Percentiles rank a stretch among this genome's conserved stretches.
phyloP scores from a whole-genome alignment of 2,329 filamentous ascomycete species.

The Monilinia laxa region DNA sequence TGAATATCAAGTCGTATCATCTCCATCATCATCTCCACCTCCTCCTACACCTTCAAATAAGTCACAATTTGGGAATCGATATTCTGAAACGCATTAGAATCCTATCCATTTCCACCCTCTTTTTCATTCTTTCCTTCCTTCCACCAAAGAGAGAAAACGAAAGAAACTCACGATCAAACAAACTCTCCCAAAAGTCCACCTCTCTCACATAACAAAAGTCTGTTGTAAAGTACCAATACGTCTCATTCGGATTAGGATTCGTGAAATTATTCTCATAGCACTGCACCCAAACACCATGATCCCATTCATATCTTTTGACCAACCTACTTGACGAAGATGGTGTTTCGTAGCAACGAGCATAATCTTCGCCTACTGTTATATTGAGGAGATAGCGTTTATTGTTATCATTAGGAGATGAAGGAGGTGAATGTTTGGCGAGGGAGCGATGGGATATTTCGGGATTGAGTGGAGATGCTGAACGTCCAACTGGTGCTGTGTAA shows the following conservation, averaged over 20 bases:
- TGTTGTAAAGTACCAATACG: constrained; percentile 30
- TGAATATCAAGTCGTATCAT: neutral
- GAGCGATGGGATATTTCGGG: neutral
- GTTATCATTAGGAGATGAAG: neutral
- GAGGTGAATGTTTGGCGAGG: neutral
- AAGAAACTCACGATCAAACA: constrained; percentile 28
- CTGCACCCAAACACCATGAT: constrained; percentile 19
- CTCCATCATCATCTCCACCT: neutral
- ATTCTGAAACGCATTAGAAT: constrained; percentile 9
- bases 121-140: neutral
- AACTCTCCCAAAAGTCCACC: constrained; percentile 29
- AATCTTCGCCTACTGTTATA: constrained; percentile 31
- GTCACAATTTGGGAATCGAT: constrained; percentile 9
- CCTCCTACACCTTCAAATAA: constrained; percentile 8
- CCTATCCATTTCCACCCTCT: neutral
- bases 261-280: constrained; percentile 1
- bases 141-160: neutral
- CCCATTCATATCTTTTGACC: constrained; percentile 8
- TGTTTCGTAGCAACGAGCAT: constrained; percentile 26
- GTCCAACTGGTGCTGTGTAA: constrained; percentile 16
- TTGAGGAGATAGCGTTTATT: constrained; percentile 27
- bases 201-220: constrained; percentile 33
- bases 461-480: neutral
- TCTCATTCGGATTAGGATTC: constrained; percentile 17
- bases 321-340: constrained; percentile 13